phyloP scores from a whole-genome alignment of 2,329 filamentous ascomycete species.

The Penicillium psychrosexuale region DNA sequence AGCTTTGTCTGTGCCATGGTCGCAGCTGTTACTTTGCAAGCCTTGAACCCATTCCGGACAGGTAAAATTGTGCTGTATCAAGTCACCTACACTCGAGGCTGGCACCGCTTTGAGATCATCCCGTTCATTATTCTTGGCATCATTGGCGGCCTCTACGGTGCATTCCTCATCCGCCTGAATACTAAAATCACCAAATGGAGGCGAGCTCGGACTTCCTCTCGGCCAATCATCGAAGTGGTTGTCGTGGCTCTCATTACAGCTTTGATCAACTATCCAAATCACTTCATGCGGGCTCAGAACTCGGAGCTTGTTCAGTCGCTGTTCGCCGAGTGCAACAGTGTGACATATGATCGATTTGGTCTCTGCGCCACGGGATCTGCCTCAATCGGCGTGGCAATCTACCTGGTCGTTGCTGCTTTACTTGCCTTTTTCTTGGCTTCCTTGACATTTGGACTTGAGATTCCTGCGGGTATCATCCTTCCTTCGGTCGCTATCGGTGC shows the following conservation, averaged over 20 bases:
- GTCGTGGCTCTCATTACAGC: slow-evolving; percentile 78
- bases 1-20: slow-evolving; percentile 99
- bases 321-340: slow-evolving; percentile 82
- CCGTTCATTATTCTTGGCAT: slow-evolving; percentile 85
- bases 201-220: slow-evolving; percentile 65
- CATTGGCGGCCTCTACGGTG: slow-evolving; percentile 88
- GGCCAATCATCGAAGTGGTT: slow-evolving; percentile 75
- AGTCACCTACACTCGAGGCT: slow-evolving; percentile 84
- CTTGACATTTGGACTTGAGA: slow-evolving; percentile 88
- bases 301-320: slow-evolving; percentile 88
- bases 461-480: slow-evolving; percentile 91
- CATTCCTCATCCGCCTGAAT: slow-evolving; percentile 91
- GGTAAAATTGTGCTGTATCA: slow-evolving; percentile 96
- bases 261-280: slow-evolving; percentile 89
- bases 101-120: slow-evolving; percentile 91
- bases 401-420: slow-evolving; percentile 76
- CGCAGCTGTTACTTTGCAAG: slow-evolving; percentile 89
- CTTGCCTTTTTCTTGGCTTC: slow-evolving; percentile 82
- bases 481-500: slow-evolving; percentile 96
- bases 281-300: slow-evolving; percentile 90
- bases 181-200: slow-evolving; percentile 83
- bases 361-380: slow-evolving; percentile 85
- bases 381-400: slow-evolving; percentile 74
- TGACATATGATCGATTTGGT: slow-evolving; percentile 80
- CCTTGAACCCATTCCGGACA: slow-evolving; percentile 88